A percentile compares a stretch with the other conserved stretches of the same genome.
Evolutionary conservation across 2,329 filamentous ascomycete genomes (phyloP).

Genomic region (Albophoma yamanashiensis): DNA sequence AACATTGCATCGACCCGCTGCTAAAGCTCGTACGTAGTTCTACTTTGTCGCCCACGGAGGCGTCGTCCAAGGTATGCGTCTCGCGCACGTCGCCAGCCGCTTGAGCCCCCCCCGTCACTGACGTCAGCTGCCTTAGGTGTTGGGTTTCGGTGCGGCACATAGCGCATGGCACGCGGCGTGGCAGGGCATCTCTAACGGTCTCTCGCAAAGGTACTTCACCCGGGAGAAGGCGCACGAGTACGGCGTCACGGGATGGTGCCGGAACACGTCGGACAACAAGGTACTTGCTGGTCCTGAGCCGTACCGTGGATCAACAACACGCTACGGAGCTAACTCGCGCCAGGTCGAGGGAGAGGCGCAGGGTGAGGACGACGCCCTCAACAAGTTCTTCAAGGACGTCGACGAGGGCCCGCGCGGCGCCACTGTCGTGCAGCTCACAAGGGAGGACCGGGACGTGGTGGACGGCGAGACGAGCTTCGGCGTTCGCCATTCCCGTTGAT

Average conservation of each 20-base stretch:
- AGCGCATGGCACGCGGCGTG: no score
- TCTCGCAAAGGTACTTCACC: slow-evolving; percentile 37
- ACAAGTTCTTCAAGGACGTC: slow-evolving; percentile 63
- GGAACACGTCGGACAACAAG: slow-evolving; percentile 47
- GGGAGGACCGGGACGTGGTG: slow-evolving; percentile 52
- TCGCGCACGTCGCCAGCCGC: no score
- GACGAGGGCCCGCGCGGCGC: slow-evolving; percentile 64
- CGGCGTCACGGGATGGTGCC: slow-evolving; percentile 49
- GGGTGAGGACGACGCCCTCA: slow-evolving; percentile 53
- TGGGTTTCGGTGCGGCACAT: slow-evolving; percentile 35
- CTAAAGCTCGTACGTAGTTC: slow-evolving; percentile 26
- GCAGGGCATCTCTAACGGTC: background rate
- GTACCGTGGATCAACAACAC: no score
- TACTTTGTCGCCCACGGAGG: slow-evolving; percentile 56
- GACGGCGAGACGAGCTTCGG: slow-evolving; percentile 59
- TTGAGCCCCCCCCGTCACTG: background rate
- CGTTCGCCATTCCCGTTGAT: slow-evolving; percentile 35
- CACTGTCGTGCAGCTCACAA: slow-evolving; percentile 63
- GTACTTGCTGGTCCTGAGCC: no score
- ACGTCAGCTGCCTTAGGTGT: slow-evolving; percentile 31
- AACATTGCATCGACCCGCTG: no score
- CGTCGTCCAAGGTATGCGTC: slow-evolving; percentile 54
- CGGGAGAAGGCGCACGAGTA: slow-evolving; percentile 38
- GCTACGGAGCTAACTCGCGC: slow-evolving; percentile 6
- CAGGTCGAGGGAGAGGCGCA: slow-evolving; percentile 89